Base-by-base conservation (phyloP, 2,329 filamentous ascomycete species). In the Fusarium papillatum region DNA sequence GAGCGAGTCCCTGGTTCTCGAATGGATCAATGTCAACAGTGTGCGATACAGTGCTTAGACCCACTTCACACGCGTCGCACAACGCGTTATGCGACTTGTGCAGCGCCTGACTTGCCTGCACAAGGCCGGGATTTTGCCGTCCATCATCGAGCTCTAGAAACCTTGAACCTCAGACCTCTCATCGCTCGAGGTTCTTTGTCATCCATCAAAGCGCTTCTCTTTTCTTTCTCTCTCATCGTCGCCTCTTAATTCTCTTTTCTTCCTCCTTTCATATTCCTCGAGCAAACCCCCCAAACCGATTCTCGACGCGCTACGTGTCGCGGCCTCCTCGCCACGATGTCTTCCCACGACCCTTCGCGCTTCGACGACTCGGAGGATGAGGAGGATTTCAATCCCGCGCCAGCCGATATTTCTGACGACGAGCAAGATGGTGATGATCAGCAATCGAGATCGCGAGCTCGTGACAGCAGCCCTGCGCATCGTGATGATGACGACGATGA, bases 371-470 rank as follows among this genome's bases (percentile, higher is more conserved):
- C 90, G 71, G 93, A 95, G 68, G 95, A 97, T 63, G 95, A 97
- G 79, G 93, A 94, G 72, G 94, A 96, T 83, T 98, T 98, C 89
- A 98, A 98, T 83, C 96, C 95, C 63, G 91, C 90, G 61, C 93
- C 93, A 24, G 93, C 91, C 71, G 91, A 95, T 70, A 81, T 91
- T 39, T 97, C 94, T 5, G 95, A 96, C 76, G 92, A 85, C 7
- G 84, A 85, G 64, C 81, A 80, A 26, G 85, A 83, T 41, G 85
- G 85, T 5, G 84, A 85, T 8, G 83, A 89, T 1, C 72, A 73
- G 59, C 71, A 71, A 63, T 48, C 69, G 66, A 76, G 87, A 86
- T 24, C 88, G 36, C 66, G 65, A 22, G 70, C 73, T 36, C 78
- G 77, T 87, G 91, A 78, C 57, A 84, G 82, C 66, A 86, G 83